phyloP scores from a whole-genome alignment of 257 asterid genomes.

The Anisodus tanguticus region DNA sequence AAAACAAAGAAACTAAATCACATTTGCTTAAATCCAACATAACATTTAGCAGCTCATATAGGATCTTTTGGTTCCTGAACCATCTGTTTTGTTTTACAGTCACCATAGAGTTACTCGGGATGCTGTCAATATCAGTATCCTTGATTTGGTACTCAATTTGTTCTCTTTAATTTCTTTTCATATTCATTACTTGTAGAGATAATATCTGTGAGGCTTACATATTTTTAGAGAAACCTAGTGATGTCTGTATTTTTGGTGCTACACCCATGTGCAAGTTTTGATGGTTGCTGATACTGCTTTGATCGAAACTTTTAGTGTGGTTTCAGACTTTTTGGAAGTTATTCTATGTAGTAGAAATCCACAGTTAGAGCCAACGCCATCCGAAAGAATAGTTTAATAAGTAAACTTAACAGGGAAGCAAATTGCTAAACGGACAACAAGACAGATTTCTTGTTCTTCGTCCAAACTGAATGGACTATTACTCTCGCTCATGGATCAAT shows the following conservation, averaged over 20 bases:
- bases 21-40: background rate
- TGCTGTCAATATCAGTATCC: slow-evolving; percentile 2
- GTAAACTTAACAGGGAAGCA: background rate
- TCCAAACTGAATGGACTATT: slow-evolving; percentile 12
- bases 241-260: background rate
- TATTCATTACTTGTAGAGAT: background rate
- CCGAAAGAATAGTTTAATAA: background rate
- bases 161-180: background rate
- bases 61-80: background rate
- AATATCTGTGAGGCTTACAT: slow-evolving; percentile 10
- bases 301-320: background rate
- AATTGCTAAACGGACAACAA: background rate
- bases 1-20: slow-evolving; percentile 5
- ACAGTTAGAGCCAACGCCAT: background rate
- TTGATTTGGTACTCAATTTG: background rate
- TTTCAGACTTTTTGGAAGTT: background rate
- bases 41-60: slow-evolving; percentile 5
- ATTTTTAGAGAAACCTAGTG: background rate
- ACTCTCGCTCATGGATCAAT: slow-evolving; percentile 19
- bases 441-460: background rate
- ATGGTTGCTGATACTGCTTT: slow-evolving; percentile 17
- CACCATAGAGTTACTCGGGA: background rate
- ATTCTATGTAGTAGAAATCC: background rate
- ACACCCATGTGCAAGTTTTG: background rate
- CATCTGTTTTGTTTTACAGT: background rate